phyloP scores from a whole-genome alignment of 345 rosid genomes.

The Erysimum cheiranthoides region DNA sequence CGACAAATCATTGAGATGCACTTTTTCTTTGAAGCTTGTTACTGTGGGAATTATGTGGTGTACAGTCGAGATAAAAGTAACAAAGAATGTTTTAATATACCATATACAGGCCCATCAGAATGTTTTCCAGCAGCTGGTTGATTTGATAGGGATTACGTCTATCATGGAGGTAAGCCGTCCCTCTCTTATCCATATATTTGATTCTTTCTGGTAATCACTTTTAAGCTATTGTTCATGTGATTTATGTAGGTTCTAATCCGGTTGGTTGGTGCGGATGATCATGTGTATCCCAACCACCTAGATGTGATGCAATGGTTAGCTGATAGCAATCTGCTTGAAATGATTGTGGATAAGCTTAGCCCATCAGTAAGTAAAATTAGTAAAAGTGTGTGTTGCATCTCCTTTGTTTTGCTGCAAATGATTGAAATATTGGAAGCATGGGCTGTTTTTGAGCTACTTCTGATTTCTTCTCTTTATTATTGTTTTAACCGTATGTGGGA shows the following conservation, averaged over 20 bases:
- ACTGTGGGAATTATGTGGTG: slow-evolving; percentile 27
- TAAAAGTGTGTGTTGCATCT: neutral
- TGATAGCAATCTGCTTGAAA: slow-evolving; percentile 89
- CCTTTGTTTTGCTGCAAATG: slow-evolving; percentile 18
- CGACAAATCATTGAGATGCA: neutral
- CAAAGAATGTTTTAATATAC: slow-evolving; percentile 23
- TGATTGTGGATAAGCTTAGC: slow-evolving; percentile 92
- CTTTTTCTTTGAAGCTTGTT: slow-evolving; percentile 25
- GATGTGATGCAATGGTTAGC: slow-evolving; percentile 99
- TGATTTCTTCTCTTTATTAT: slow-evolving; percentile 3
- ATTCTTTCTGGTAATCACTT: slow-evolving; percentile 27
- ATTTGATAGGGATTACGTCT: slow-evolving; percentile 96
- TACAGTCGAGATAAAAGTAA: slow-evolving; percentile 4
- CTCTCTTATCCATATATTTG: slow-evolving; percentile 6
- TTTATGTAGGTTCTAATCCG: slow-evolving; percentile 78
- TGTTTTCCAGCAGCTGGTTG: slow-evolving; percentile 84
- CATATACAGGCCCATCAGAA: slow-evolving; percentile 82
- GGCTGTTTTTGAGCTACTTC: slow-evolving; percentile 5
- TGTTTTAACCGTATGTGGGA: slow-evolving; percentile 9
- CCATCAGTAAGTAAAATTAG: slow-evolving; percentile 67
- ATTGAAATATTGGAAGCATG: slow-evolving; percentile 21
- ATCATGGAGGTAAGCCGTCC: slow-evolving; percentile 84
- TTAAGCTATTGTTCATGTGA: slow-evolving; percentile 29
- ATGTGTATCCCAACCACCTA: slow-evolving; percentile 85
- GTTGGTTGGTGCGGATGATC: slow-evolving; percentile 95